Conservation (phyloP, 2,329 filamentous ascomycete species). For the Fusarium cyanostomum region DNA sequence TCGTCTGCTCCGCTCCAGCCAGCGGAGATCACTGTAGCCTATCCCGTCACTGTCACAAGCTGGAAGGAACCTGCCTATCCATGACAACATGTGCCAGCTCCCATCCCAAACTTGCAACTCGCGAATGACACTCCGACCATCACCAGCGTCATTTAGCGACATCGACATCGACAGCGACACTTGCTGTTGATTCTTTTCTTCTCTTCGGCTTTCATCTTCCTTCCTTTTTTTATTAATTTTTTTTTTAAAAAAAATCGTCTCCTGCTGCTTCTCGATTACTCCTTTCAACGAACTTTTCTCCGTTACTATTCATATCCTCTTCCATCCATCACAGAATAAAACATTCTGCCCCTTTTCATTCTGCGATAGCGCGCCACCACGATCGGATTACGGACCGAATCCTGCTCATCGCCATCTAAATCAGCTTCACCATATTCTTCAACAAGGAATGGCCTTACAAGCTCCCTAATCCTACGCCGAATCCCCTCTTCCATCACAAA, state of each 20-base stretch:
- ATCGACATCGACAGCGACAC: neutral
- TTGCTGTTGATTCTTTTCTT: slow-evolving; percentile 4
- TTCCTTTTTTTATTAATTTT: slow-evolving; percentile 6
- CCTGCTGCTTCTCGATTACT: slow-evolving; percentile 9
- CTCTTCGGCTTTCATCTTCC: slow-evolving; percentile 2
- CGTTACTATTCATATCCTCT: slow-evolving; percentile 10
- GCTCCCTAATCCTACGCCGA: slow-evolving; percentile 10
- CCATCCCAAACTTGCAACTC: slow-evolving; percentile 3
- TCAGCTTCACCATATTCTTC: neutral
- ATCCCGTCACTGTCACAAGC: neutral
- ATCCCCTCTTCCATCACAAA: slow-evolving; percentile 5
- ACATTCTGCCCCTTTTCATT: slow-evolving; percentile 13
- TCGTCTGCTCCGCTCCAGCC: too few species aligned
- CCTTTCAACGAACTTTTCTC: slow-evolving; percentile 1
- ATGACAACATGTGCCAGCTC: slow-evolving; percentile 25
- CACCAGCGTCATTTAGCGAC: slow-evolving; percentile 36
- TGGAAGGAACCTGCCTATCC: neutral
- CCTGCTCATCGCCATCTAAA: neutral
- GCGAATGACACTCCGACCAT: slow-evolving; percentile 25
- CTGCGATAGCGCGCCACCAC: slow-evolving; percentile 14
- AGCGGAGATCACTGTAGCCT: too few species aligned
- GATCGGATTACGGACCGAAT: slow-evolving; percentile 11
- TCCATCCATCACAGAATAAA: neutral
- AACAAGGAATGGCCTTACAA: slow-evolving; percentile 31
- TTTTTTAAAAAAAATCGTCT: too few species aligned